These are phyloP conservation scores for Zarea fungicola DNA, from an alignment of 2,329 filamentous ascomycete genomes.

Conservation along the genomic window DNA sequence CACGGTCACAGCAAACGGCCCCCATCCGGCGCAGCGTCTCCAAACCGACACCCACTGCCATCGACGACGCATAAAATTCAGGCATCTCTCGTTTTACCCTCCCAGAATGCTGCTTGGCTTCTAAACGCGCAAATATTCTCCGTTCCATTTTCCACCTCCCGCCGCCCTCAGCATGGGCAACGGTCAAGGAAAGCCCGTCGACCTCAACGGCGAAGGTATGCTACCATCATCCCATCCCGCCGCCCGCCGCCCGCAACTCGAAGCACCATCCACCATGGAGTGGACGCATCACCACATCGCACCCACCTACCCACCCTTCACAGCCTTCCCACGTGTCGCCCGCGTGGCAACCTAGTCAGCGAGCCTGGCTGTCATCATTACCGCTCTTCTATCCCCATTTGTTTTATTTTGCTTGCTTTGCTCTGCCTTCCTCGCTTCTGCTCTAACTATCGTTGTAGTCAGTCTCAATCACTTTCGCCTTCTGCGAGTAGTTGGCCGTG, in stretches of 20 bases:
- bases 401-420: constrained; percentile 3
- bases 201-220: constrained; percentile 86
- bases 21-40: background rate
- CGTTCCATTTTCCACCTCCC: background rate
- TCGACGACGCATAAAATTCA: background rate
- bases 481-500: constrained; percentile 90
- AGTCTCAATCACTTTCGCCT: constrained; percentile 97
- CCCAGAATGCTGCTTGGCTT: constrained; percentile 9
- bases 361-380: no score
- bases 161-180: constrained; percentile 67
- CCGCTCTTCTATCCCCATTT: no score
- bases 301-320: background rate
- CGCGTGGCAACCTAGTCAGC: background rate
- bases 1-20: constrained; percentile 6
- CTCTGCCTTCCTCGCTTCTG: constrained; percentile 1
- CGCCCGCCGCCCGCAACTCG: constrained; percentile 1
- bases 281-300: background rate
- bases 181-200: constrained; percentile 87
- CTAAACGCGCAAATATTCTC: background rate
- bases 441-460: constrained; percentile 46
- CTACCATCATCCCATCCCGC: constrained; percentile 10
- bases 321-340: background rate
- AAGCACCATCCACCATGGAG: background rate
- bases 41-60: background rate
- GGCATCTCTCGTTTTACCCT: background rate